These are phyloP conservation scores for Salvia miltiorrhiza DNA, from an alignment of 257 asterid species.

Conservation along the genomic window DNA sequence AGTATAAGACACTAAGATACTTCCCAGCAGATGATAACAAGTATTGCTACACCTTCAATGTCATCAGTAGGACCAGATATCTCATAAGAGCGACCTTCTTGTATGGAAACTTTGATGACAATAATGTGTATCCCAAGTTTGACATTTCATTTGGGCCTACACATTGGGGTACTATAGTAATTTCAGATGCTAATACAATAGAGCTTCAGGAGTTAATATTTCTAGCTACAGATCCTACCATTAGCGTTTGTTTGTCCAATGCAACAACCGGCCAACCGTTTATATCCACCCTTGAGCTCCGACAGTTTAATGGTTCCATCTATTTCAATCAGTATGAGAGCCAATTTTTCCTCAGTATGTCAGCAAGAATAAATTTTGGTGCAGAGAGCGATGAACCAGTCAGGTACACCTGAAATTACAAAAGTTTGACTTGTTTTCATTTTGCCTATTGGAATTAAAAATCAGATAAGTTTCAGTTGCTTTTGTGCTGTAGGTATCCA, in stretches of 20 bases:
- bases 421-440: neutral
- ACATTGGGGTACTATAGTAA: slow-evolving; percentile 84
- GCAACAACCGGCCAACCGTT: slow-evolving; percentile 97
- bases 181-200: slow-evolving; percentile 72
- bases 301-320: slow-evolving; percentile 87
- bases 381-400: slow-evolving; percentile 70
- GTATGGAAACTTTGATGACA: slow-evolving; percentile 78
- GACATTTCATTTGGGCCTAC: slow-evolving; percentile 92
- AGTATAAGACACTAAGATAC: slow-evolving; percentile 64
- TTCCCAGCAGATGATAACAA: slow-evolving; percentile 84
- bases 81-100: slow-evolving; percentile 88
- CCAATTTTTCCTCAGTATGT: slow-evolving; percentile 70
- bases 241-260: slow-evolving; percentile 88
- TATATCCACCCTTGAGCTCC: slow-evolving; percentile 95
- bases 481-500: slow-evolving; percentile 58
- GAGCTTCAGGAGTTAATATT: slow-evolving; percentile 83
- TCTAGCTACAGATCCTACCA: slow-evolving; percentile 72
- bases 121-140: slow-evolving; percentile 83
- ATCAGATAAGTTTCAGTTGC: neutral
- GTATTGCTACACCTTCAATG: slow-evolving; percentile 81
- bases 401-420: slow-evolving; percentile 46
- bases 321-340: slow-evolving; percentile 64
- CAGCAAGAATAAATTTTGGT: slow-evolving; percentile 96
- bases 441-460: neutral
- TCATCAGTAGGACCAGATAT: slow-evolving; percentile 71